Conservation (phyloP, 2,329 filamentous ascomycete genomes). For the Zymoseptoria pseudotritici region DNA sequence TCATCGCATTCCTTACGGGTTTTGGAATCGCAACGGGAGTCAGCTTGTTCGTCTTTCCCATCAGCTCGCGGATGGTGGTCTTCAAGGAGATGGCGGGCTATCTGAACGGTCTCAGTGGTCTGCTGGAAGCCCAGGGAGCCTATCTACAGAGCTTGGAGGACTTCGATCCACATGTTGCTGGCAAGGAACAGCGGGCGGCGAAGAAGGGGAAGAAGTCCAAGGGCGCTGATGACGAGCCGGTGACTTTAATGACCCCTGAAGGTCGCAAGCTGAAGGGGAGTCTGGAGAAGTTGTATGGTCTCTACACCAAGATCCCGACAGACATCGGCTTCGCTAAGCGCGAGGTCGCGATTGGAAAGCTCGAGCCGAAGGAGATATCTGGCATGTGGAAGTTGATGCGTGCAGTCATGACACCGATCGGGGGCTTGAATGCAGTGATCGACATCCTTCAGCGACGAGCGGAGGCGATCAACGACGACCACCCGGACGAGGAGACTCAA, state of each 20-base stretch:
- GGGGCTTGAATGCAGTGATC: constrained; percentile 60
- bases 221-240: constrained; percentile 40
- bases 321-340: constrained; percentile 66
- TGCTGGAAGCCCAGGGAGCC: constrained; percentile 53
- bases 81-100: constrained; percentile 56
- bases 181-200: constrained; percentile 3
- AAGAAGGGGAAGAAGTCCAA: constrained; percentile 27
- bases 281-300: constrained; percentile 33
- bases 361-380: constrained; percentile 57
- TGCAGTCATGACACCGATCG: constrained; percentile 57
- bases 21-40: constrained; percentile 57
- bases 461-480: constrained; percentile 37
- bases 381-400: constrained; percentile 53
- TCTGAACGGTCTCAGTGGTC: constrained; percentile 46
- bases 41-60: constrained; percentile 58
- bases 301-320: constrained; percentile 59
- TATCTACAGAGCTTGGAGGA: constrained; percentile 59
- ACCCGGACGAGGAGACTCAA: constrained; percentile 11
- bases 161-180: constrained; percentile 38
- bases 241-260: constrained; percentile 19
- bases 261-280: constrained; percentile 26
- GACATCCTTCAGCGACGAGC: constrained; percentile 63
- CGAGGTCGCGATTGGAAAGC: constrained; percentile 63
- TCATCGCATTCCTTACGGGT: constrained; percentile 57
- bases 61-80: constrained; percentile 57